A percentile compares a stretch with the other conserved stretches of the same genome.
Conservation (phyloP, 2,329 filamentous ascomycete species). For the Salinomyces thailandicus region DNA sequence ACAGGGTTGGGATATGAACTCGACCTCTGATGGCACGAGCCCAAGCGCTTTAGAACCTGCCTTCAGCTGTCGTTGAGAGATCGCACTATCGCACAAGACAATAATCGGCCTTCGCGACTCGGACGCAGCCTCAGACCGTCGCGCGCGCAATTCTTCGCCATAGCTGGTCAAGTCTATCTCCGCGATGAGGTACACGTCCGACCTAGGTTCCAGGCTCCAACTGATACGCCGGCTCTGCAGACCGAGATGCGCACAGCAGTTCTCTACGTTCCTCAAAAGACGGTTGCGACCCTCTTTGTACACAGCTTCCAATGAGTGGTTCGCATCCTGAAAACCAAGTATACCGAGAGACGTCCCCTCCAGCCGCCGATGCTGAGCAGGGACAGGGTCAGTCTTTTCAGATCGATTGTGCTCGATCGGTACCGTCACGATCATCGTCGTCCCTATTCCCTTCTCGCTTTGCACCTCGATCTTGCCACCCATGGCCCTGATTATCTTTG, state of each 20-base stretch:
- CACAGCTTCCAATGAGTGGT: not conserved
- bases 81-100: conserved; percentile 17
- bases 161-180: conserved; percentile 14
- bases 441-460: conserved; percentile 17
- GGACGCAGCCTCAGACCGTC: not conserved
- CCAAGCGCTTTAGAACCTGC: conserved; percentile 5
- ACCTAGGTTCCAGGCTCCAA: conserved; percentile 4
- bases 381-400: not conserved
- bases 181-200: conserved; percentile 15
- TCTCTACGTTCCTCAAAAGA: conserved; percentile 11
- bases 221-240: conserved; percentile 5
- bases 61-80: conserved; percentile 15
- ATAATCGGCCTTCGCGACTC: conserved; percentile 13
- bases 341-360: conserved; percentile 1
- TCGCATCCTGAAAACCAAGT: not conserved
- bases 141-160: not conserved
- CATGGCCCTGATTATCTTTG: conserved; percentile 47
- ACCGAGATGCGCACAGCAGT: conserved; percentile 14
- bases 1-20: conserved; percentile 18
- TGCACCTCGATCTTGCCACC: conserved; percentile 43
- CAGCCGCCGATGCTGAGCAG: not conserved
- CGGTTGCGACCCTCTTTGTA: not conserved
- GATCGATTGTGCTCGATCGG: conserved; percentile 6
- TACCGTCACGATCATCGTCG: conserved; percentile 11
- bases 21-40: conserved; percentile 12